Percentiles rank a stretch among this genome's conserved stretches.
phyloP scores from a whole-genome alignment of 1,284 basidiomycete genomes.

The Marasmius fiardii region DNA sequence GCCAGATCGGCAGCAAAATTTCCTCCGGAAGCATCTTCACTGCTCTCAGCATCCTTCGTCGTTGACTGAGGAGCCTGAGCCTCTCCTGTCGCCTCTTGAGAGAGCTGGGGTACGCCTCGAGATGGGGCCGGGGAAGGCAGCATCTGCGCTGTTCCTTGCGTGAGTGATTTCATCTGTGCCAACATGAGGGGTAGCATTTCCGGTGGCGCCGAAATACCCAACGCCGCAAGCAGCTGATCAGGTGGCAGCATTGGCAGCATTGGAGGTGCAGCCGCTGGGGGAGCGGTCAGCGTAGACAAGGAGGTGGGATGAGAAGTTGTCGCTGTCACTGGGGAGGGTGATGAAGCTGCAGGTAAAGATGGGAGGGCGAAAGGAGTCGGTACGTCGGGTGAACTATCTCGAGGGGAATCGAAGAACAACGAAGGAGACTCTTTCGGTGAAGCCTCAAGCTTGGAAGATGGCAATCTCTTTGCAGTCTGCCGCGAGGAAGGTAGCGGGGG shows the following conservation, averaged over 20 bases:
- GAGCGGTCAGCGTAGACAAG: background rate
- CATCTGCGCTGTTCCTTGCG: background rate
- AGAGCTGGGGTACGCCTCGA: background rate
- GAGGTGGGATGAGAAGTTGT: background rate
- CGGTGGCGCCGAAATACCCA: background rate
- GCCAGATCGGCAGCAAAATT: background rate
- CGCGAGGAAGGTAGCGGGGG: too few species aligned
- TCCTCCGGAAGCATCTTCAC: background rate
- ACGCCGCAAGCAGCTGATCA: background rate
- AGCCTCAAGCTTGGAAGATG: too few species aligned
- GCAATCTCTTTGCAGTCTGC: too few species aligned
- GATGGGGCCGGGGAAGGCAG: background rate
- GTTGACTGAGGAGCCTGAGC: background rate
- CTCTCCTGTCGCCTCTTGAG: background rate
- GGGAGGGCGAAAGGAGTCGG: background rate
- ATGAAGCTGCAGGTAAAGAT: background rate
- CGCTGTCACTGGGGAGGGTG: background rate
- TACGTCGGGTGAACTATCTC: background rate
- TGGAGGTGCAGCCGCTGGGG: background rate
- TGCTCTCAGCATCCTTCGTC: background rate
- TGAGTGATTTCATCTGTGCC: background rate
- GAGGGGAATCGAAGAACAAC: too few species aligned
- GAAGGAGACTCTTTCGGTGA: too few species aligned
- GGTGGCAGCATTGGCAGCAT: too few species aligned
- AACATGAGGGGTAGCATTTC: background rate